These are phyloP conservation scores for Onygena corvina DNA, from an alignment of 2,329 filamentous ascomycete species.

Conservation along the genomic window DNA sequence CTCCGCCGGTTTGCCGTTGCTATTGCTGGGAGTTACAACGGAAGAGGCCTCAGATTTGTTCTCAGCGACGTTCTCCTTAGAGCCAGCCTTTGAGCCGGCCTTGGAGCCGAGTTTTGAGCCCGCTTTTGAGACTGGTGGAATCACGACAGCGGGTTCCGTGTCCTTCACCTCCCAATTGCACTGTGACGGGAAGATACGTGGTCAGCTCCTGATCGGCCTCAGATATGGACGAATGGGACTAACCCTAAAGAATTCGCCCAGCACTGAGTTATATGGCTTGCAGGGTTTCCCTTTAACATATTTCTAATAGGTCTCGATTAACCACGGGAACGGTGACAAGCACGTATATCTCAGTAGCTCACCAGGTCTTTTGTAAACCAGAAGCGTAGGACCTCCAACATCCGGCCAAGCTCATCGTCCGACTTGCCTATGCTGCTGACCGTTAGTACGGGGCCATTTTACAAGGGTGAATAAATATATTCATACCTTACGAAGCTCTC, in stretches of 20 bases:
- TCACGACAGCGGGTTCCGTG: conserved; percentile 42
- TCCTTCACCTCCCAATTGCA: conserved; percentile 94
- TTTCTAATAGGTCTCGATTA: conserved; percentile 47
- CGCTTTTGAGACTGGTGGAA: conserved; percentile 23
- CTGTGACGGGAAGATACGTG: conserved; percentile 35
- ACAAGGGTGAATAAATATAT: conserved; percentile 12
- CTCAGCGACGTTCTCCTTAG: neutral
- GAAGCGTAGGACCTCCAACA: conserved; percentile 87
- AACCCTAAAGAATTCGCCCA: conserved; percentile 95
- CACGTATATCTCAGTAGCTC: conserved; percentile 17
- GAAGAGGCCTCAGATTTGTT: neutral
- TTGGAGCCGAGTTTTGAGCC: neutral
- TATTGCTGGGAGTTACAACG: neutral
- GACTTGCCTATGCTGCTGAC: conserved; percentile 64
- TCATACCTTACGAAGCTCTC: conserved; percentile 65
- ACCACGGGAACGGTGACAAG: conserved; percentile 15
- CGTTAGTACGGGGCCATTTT: conserved; percentile 19
- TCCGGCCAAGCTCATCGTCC: conserved; percentile 79
- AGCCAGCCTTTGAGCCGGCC: neutral
- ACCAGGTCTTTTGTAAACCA: conserved; percentile 97
- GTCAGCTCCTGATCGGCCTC: conserved; percentile 14
- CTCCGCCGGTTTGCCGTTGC: conserved; percentile 25
- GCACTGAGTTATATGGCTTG: conserved; percentile 95
- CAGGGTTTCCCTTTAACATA: conserved; percentile 97
- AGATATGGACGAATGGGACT: conserved; percentile 24